phyloP scores from a whole-genome alignment of 1,139 yeast species.

The Meyerozyma smithsonii region DNA sequence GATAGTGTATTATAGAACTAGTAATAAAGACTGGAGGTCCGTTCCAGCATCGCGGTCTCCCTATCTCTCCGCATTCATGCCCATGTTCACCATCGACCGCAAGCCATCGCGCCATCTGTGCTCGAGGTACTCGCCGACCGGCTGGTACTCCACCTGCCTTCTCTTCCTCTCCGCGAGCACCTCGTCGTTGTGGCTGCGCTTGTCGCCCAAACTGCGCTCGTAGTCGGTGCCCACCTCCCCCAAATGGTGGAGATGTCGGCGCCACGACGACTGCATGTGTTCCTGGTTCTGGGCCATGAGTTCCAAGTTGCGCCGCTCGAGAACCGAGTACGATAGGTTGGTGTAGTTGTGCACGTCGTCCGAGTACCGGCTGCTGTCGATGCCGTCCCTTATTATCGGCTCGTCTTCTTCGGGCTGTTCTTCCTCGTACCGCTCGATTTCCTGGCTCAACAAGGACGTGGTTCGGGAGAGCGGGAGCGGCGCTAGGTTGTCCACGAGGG shows the following conservation, averaged over 20 bases:
- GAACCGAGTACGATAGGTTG: slow-evolving; percentile 26
- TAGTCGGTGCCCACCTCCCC: slow-evolving; percentile 15
- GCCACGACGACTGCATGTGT: slow-evolving; percentile 15
- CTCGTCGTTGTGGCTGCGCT: slow-evolving; percentile 29
- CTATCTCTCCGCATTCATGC: slow-evolving; percentile 16
- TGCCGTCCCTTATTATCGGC: slow-evolving; percentile 16
- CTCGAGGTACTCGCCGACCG: slow-evolving; percentile 31
- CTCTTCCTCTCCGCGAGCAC: slow-evolving; percentile 25
- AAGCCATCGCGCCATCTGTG: slow-evolving; percentile 39
- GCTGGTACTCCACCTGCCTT: slow-evolving; percentile 29
- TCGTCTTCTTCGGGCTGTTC: slow-evolving; percentile 19
- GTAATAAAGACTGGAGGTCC: no score
- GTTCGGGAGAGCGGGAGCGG: slow-evolving; percentile 7
- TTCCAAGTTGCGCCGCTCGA: slow-evolving; percentile 26
- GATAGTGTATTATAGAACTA: no score
- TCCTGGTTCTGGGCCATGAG: slow-evolving; percentile 18
- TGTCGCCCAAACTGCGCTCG: slow-evolving; percentile 16
- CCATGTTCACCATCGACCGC: slow-evolving; percentile 30
- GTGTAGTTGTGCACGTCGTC: slow-evolving; percentile 19
- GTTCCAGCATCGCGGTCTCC: no score
- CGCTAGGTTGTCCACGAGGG: slow-evolving; percentile 6
- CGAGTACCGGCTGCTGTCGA: slow-evolving; percentile 28
- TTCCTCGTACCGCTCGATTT: slow-evolving; percentile 28
- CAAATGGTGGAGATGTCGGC: slow-evolving; percentile 18
- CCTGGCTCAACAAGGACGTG: slow-evolving; percentile 19